These are phyloP conservation scores for Colletotrichum horii DNA, from an alignment of 2,329 filamentous ascomycete genomes.

Conservation along the genomic window DNA sequence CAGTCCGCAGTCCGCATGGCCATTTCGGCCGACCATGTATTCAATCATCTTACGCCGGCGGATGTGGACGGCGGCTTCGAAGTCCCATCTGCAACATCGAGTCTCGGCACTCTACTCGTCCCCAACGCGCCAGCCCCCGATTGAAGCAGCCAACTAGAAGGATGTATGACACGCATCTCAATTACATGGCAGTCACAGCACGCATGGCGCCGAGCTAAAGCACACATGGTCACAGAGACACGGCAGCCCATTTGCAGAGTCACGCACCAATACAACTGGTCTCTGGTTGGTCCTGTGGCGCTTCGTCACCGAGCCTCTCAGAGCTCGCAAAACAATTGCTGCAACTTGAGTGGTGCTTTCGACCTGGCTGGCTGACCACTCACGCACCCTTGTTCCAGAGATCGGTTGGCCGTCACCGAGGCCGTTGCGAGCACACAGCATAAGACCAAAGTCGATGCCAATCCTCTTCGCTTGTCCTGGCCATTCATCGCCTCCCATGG, in stretches of 20 bases:
- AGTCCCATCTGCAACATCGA: not conserved
- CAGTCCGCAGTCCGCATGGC: not conserved
- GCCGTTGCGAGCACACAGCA: not conserved
- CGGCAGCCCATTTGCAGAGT: not conserved
- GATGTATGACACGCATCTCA: not conserved
- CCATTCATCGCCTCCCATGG: not conserved
- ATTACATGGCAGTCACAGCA: not conserved
- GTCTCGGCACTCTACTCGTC: not conserved
- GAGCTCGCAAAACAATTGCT: not conserved
- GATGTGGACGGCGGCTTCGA: not conserved
- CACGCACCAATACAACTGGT: not conserved
- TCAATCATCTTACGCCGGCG: not conserved
- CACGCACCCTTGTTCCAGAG: not conserved
- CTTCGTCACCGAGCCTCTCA: constrained; percentile 10
- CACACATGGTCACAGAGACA: not conserved
- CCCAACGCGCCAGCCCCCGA: not conserved
- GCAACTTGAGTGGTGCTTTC: constrained; percentile 5
- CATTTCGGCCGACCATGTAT: not conserved
- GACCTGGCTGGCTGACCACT: not conserved
- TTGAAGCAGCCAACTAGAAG: not conserved
- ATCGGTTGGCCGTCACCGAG: not conserved
- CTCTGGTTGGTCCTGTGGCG: not conserved
- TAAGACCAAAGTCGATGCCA: not conserved
- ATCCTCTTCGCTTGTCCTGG: not conserved
- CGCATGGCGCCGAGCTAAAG: not conserved